Percentiles rank a stretch among this genome's conserved stretches.
Evolutionary conservation across 2,329 filamentous ascomycete species (phyloP).

Genomic region (Calonectria honghensis): DNA sequence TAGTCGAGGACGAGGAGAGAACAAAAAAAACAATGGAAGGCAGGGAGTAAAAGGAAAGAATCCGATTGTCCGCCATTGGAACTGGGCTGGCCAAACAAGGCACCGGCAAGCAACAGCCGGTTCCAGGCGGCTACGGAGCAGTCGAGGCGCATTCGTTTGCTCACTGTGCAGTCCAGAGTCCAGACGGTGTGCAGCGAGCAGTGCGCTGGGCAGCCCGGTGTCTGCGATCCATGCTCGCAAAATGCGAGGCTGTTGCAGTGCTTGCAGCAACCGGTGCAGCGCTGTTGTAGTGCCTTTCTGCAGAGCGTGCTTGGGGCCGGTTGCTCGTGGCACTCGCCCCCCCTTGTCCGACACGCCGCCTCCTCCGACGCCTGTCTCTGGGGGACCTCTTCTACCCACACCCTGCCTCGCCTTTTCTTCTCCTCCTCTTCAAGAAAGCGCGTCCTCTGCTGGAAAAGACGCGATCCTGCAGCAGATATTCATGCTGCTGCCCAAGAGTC

Average conservation of each 20-base stretch:
- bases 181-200: conserved; percentile 32
- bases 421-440: conserved; percentile 55
- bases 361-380: conserved; percentile 49
- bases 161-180: conserved; percentile 16
- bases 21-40: conserved; percentile 4
- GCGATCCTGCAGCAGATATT: conserved; percentile 58
- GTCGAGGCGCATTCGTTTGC: conserved; percentile 6
- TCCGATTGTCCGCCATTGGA: conserved; percentile 7
- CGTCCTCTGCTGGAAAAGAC: conserved; percentile 57
- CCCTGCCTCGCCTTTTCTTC: conserved; percentile 52
- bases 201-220: conserved; percentile 27
- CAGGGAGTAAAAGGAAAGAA: not conserved
- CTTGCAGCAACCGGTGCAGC: conserved; percentile 18
- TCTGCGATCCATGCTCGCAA: conserved; percentile 18
- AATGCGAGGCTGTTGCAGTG: conserved; percentile 25
- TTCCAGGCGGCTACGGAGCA: not conserved
- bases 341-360: conserved; percentile 54
- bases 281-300: conserved; percentile 29
- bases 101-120: conserved; percentile 6
- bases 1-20: conserved; percentile 12
- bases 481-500: conserved; percentile 57
- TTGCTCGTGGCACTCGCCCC: conserved; percentile 44
- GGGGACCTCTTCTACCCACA: conserved; percentile 45
- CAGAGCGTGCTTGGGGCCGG: conserved; percentile 29
- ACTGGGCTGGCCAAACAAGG: conserved; percentile 11